phyloP scores from a whole-genome alignment of 768 basidiomycete species.

The Mycena capillaripes region DNA sequence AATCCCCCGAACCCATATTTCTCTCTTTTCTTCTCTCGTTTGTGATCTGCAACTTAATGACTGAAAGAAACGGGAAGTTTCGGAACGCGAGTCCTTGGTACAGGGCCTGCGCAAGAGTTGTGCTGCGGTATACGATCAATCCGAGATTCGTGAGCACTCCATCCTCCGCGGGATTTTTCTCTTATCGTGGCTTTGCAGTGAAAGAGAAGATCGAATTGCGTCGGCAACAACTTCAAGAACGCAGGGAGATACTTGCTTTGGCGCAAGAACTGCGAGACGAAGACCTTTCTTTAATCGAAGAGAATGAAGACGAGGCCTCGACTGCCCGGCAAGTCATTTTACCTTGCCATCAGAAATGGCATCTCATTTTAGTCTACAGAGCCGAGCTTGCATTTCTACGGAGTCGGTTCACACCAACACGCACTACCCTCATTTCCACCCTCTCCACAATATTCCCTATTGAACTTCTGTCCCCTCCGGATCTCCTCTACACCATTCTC shows the following conservation, averaged over 20 bases:
- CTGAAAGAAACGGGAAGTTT: slow-evolving; percentile 75
- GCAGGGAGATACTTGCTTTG: slow-evolving; percentile 60
- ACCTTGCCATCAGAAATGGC: slow-evolving; percentile 8
- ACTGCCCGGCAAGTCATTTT: slow-evolving; percentile 53
- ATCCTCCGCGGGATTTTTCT: not conserved
- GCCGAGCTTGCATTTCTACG: slow-evolving; percentile 60
- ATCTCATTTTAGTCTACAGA: slow-evolving; percentile 53
- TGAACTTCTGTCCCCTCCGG: slow-evolving; percentile 84
- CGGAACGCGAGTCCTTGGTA: slow-evolving; percentile 72
- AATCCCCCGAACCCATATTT: slow-evolving; percentile 19
- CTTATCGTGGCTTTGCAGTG: slow-evolving; percentile 46
- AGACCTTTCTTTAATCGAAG: slow-evolving; percentile 42
- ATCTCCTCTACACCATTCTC: slow-evolving; percentile 92
- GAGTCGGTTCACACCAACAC: slow-evolving; percentile 63
- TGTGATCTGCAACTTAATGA: slow-evolving; percentile 45
- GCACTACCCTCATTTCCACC: slow-evolving; percentile 75
- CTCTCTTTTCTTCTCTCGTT: too few species aligned
- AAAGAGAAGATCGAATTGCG: slow-evolving; percentile 58
- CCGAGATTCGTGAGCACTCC: slow-evolving; percentile 60
- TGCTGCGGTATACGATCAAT: slow-evolving; percentile 56
- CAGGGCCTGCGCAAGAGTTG: slow-evolving; percentile 62
- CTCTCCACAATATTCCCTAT: slow-evolving; percentile 91
- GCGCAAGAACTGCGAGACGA: slow-evolving; percentile 57
- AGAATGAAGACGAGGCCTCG: slow-evolving; percentile 49
- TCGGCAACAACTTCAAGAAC: slow-evolving; percentile 57